Percentiles rank a stretch among this genome's conserved stretches.
Evolutionary conservation across 2,329 filamentous ascomycete species (phyloP).

Genomic region (Salinomyces thailandicus): DNA sequence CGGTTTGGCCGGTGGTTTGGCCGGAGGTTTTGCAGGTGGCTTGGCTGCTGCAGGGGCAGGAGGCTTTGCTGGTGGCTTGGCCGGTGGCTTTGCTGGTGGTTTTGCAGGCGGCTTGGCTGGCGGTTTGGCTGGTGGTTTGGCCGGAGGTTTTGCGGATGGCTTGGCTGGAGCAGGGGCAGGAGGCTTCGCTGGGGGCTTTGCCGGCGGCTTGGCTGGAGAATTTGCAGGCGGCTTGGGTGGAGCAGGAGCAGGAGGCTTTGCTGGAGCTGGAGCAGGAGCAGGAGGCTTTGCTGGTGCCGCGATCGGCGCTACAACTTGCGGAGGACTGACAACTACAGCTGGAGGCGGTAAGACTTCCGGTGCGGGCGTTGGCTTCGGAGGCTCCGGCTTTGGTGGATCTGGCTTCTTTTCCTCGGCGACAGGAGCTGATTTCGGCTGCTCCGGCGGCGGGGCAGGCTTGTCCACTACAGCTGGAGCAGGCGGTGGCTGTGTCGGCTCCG

Average conservation of each 20-base stretch:
- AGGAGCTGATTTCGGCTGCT: neutral
- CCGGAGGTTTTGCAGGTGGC: neutral
- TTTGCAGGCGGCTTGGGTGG: neutral
- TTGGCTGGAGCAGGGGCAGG: neutral
- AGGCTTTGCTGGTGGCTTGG: neutral
- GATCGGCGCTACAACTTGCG: no score
- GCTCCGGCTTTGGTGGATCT: neutral
- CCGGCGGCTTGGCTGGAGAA: neutral
- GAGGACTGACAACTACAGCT: neutral
- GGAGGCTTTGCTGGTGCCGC: neutral
- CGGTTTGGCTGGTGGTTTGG: neutral
- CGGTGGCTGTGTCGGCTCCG: neutral
- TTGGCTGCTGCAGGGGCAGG: no score
- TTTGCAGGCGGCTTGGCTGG: neutral
- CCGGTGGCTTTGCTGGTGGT: neutral
- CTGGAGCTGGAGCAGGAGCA: neutral
- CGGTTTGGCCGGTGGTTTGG: neutral
- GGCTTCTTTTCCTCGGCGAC: neutral
- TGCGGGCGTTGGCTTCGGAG: neutral
- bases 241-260: neutral
- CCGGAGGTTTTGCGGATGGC: neutral
- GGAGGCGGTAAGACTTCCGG: no score
- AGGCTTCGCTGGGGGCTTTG: neutral
- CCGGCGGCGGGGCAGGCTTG: neutral
- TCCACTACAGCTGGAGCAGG: neutral